Conservation (phyloP, 257 asterid genomes). For the Salvia miltiorrhiza region DNA sequence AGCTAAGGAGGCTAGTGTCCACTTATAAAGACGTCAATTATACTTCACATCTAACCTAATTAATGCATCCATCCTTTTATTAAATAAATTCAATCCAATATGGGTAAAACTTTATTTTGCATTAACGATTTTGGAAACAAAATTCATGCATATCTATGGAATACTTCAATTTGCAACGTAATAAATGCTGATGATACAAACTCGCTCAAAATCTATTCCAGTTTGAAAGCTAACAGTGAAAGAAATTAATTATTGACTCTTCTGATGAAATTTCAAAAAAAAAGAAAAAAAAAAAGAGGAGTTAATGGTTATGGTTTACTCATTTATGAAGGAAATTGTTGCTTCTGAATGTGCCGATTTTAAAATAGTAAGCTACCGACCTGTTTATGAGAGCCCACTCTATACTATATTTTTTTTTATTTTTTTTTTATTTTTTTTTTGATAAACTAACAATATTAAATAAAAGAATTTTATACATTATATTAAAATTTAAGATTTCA, state of each 20-base stretch:
- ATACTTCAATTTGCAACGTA: neutral
- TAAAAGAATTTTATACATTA: too few species aligned
- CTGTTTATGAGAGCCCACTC: neutral
- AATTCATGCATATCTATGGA: neutral
- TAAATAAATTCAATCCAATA: too few species aligned
- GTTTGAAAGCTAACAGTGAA: neutral
- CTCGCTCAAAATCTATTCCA: neutral
- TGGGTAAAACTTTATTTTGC: neutral
- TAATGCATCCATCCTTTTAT: neutral
- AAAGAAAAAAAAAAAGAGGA: too few species aligned
- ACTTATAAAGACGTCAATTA: neutral
- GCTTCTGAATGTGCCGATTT: neutral
- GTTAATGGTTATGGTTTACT: neutral
- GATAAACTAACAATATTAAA: too few species aligned
- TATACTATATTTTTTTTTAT: too few species aligned
- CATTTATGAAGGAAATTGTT: neutral
- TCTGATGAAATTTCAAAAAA: neutral
- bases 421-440: too few species aligned
- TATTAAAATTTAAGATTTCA: too few species aligned
- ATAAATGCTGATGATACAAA: neutral
- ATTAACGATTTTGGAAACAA: neutral
- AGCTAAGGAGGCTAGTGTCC: neutral
- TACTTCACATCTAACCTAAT: constrained; percentile 16
- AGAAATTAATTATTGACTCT: neutral
- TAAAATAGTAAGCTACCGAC: neutral